Base-by-base conservation (phyloP, 768 basidiomycete genomes). In the Antrodiella citrinella region DNA sequence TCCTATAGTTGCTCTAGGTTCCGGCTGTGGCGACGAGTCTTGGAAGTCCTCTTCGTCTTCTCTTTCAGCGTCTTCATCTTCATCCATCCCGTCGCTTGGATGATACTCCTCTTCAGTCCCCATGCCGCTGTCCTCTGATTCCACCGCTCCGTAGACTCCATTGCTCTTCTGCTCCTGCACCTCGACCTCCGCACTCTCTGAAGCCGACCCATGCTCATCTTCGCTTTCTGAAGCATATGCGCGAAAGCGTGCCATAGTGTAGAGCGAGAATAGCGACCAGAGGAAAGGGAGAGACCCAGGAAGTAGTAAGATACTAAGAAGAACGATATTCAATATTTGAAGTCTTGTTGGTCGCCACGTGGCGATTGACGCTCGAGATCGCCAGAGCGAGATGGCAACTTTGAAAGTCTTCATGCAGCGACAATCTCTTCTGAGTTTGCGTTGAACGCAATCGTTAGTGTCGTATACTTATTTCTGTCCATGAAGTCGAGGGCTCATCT, bases 201-300 rank as follows among this genome's bases (percentile, higher is more conserved):
- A 25, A 47, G 58, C 41, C 45, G 60, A 54, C 26, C 72, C 71
- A 48, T 75, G 76, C 61, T 78, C 75, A 61, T 78, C 78, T 48
- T 72, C 72, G 56, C 65, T 72, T 63, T 81, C 82, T 65, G 76
- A 80, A 15, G 71, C 68, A 61, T 76, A 76, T 24, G 84, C 84
- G 51, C 77, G 75, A 69, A 86, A 87, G 47, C 84, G 81, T 51
- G 82, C 73, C 83, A 86, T 86, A 44, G 56, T 22, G 26, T 35
- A 35, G n/a, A n/a, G n/a, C n/a, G n/a, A n/a, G n/a, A n/a, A n/a
- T n/a, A n/a, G n/a, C n/a, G n/a, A n/a, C n/a, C n/a, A n/a, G n/a
- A n/a, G n/a, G n/a, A n/a, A n/a, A n/a, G n/a, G n/a, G n/a, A n/a
- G n/a, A n/a, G n/a, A n/a, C n/a, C n/a, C n/a, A n/a, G n/a, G n/a